phyloP scores from a whole-genome alignment of 2,329 filamentous ascomycete species.

The Trichoderma sp. region DNA sequence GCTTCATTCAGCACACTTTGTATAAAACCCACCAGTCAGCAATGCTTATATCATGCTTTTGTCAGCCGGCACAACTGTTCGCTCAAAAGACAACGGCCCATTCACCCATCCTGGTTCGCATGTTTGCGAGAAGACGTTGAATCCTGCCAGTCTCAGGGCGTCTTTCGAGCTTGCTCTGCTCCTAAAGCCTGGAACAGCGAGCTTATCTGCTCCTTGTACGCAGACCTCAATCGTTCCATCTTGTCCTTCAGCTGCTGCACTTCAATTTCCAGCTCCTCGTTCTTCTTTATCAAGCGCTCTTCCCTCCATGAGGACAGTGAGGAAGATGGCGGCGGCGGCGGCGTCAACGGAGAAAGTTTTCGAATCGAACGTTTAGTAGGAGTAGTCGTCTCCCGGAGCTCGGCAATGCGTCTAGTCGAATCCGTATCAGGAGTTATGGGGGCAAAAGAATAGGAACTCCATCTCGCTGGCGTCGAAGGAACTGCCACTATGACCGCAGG shows the following conservation, averaged over 20 bases:
- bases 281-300: conserved; percentile 11
- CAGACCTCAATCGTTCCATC: not conserved
- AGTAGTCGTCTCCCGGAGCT: not conserved
- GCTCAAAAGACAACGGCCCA: not conserved
- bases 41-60: not conserved
- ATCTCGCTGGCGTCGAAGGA: not conserved
- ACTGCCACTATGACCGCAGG: not conserved
- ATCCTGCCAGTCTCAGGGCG: not conserved
- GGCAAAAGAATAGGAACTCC: not conserved
- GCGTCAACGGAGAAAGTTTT: not conserved
- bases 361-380: not conserved
- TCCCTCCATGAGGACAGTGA: not conserved
- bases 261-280: conserved; percentile 16
- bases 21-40: conserved; percentile 16
- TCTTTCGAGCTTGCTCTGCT: not conserved
- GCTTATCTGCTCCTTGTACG: conserved; percentile 6
- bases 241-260: not conserved
- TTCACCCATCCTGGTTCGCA: not conserved
- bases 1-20: not conserved
- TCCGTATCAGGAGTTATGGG: not conserved
- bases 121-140: not conserved
- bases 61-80: not conserved
- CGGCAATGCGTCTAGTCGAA: not conserved
- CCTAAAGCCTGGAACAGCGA: not conserved
- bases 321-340: not conserved